Evolutionary conservation across 2,329 filamentous ascomycete species (phyloP), one percentile per base, ranked within the genome.

Genomic region (Cephalotrichum gorgonifer): DNA sequence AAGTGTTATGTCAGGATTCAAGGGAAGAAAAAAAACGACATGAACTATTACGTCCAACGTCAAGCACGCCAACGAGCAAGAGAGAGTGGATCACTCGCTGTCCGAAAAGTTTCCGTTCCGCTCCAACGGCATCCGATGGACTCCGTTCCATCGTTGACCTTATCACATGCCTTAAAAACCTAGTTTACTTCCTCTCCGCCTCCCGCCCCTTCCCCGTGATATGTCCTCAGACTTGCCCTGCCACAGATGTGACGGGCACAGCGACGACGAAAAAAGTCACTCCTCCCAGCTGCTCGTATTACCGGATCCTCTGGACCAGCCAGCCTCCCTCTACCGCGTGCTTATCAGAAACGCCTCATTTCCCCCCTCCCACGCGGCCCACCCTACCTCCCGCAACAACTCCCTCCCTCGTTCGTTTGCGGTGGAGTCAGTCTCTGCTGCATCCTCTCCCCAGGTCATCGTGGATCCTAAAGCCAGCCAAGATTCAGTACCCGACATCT

Each of bases 341-440:
- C 47, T 49, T n/a, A 20, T 49, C 45, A 22, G 28, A 9, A 23
- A 8, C 39, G 25, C 39, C 35, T 20, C 7, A 20, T 20, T 39
- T 39, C 35, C 35, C 17, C 35, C 35, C 17, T 39, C 35, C 35
- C 25, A 26, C 39, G 25, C 35, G n/a, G n/a, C n/a, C n/a, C n/a
- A n/a, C 47, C 46, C 42, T 23, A 26, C 47, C 47, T 28, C 38
- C 28, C 41, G 30, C 30, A 38, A 20, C 35, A 22, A 39, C 35
- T 22, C 35, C 17, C n/a, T n/a, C n/a, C 35, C 35, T 39, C 17
- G 35, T 39, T 39, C 35, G 35, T 59, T 81, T 81, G 78, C 73
- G 70, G 78, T 70, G 72, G 76, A 76, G 72, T 66, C 60, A 55
- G 58, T 64, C 75, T 78, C 77, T 74, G 71, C 74, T 71, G 74